Conservation (phyloP, 495 filamentous ascomycete species). For the Penicillium dipodomyicola region DNA sequence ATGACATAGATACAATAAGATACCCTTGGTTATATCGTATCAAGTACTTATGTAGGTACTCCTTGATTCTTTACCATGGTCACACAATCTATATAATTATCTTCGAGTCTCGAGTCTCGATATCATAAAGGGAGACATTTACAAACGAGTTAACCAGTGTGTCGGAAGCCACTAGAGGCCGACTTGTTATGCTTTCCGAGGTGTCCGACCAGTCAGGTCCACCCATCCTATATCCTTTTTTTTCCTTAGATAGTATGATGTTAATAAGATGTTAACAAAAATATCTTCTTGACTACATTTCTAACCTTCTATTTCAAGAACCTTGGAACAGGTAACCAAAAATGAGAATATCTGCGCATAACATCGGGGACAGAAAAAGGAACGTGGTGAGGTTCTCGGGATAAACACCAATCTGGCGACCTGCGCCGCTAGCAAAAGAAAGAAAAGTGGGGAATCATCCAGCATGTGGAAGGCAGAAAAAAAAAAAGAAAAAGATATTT, state of each 20-base stretch:
- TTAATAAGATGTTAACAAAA: too few relatives aligned
- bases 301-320: background rate
- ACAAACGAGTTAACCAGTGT: slow-evolving; percentile 4
- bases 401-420: slow-evolving; percentile 35
- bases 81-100: slow-evolving; percentile 15
- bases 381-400: slow-evolving; percentile 16
- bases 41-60: too few relatives aligned
- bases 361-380: background rate
- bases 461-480: background rate
- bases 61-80: background rate
- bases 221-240: background rate
- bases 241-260: background rate
- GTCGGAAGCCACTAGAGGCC: slow-evolving; percentile 14
- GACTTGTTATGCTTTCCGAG: slow-evolving; percentile 16
- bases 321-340: slow-evolving; percentile 1
- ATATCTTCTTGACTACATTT: background rate
- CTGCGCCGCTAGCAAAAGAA: slow-evolving; percentile 24
- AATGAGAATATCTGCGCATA: background rate
- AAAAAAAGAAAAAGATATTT: background rate
- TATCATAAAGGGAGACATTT: background rate
- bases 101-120: slow-evolving; percentile 4
- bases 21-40: too few relatives aligned
- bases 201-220: slow-evolving; percentile 20
- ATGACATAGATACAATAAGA: background rate
- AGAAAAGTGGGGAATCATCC: slow-evolving; percentile 27